Base-by-base conservation (phyloP, 768 basidiomycete genomes). In the Pisolithus tinctorius region DNA sequence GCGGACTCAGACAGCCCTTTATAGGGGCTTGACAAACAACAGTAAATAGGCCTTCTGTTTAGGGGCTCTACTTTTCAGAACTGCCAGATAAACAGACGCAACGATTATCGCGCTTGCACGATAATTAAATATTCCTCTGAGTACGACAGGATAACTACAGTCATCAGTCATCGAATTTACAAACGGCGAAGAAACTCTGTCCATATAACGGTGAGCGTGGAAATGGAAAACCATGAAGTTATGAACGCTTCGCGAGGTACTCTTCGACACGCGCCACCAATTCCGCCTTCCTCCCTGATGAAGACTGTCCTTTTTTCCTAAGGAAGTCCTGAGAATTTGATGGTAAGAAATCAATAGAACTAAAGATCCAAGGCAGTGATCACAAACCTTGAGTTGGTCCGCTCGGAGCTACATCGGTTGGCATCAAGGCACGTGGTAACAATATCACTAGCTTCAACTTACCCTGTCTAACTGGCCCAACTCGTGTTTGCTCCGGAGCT, bases 311-410 rank as follows among this genome's bases (percentile, higher is more conserved):
- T 62, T 87, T 89, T 56, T 74, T 74, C 64, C 79, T 86, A 54
- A 87, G 71, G 64, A 89, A 87, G n/a, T 84, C 83, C 85, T 88
- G 59, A 45, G 47, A 16, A 42, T 47, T 34, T 17, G 16, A 43
- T n/a, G 39, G 34, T 45, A 47, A 31, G 49, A 42, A 10, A 38
- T 51, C 31, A 17, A 30, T 11, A 40, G 27, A 45, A 36, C 2
- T 0, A 11, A 4, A 20, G 51, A 38, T 31, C 34, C 23, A 11
- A 17, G 43, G 41, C 56, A 40, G 0, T 38, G 36, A 45, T 6
- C n/a, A 54, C 74, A 51, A 55, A 86, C 87, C 78, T 86, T 90
- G 45, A 92, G 73, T 60, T 88, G 84, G 66, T 86, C 85, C 55
- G 88, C 83, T 16, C 80, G 81, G 55, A 90, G 73, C 88, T 91